Evolutionary conservation across 208 protist genomes (phyloP).

Genomic region (Blechomonas ayalai): DNA sequence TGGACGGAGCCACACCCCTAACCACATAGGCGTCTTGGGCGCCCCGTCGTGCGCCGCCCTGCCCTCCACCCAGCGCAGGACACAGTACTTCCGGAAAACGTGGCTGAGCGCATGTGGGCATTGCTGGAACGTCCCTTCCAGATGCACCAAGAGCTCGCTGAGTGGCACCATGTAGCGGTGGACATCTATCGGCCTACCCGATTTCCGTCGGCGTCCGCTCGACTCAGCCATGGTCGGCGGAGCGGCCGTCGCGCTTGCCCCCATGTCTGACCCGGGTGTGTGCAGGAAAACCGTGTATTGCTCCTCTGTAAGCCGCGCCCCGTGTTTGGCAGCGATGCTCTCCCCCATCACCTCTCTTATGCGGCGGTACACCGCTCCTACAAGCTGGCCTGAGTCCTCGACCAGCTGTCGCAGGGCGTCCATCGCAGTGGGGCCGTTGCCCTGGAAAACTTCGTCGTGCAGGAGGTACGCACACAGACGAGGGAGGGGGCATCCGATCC

Average conservation of each 20-base stretch:
- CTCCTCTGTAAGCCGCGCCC: constrained; percentile 2
- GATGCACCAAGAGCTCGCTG: constrained; percentile 15
- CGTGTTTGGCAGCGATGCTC: constrained; percentile 9
- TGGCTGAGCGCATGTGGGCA: constrained; percentile 15
- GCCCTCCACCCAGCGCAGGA: constrained; percentile 26
- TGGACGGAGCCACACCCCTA: constrained; percentile 29
- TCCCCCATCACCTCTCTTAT: constrained; percentile 17
- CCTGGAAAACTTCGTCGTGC: not conserved
- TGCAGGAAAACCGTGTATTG: constrained; percentile 2
- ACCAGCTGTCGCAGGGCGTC: constrained; percentile 15
- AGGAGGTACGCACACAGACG: not conserved
- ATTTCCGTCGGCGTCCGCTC: not conserved
- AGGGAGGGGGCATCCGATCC: constrained; percentile 2
- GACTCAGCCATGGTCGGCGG: not conserved
- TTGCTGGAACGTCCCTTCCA: constrained; percentile 15
- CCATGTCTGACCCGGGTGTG: constrained; percentile 3
- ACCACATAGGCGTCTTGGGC: constrained; percentile 13
- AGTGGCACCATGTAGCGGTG: constrained; percentile 22
- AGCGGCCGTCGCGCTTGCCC: not conserved
- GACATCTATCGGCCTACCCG: not conserved
- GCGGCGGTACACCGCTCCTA: constrained; percentile 17
- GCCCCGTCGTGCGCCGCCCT: not conserved
- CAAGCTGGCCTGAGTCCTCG: constrained; percentile 12
- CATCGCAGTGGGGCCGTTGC: not conserved
- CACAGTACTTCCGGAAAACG: constrained; percentile 18